Evolutionary conservation across 305 asterid species (phyloP), one percentile per base, ranked within the genome.

Genomic region (Rubia balearica): DNA sequence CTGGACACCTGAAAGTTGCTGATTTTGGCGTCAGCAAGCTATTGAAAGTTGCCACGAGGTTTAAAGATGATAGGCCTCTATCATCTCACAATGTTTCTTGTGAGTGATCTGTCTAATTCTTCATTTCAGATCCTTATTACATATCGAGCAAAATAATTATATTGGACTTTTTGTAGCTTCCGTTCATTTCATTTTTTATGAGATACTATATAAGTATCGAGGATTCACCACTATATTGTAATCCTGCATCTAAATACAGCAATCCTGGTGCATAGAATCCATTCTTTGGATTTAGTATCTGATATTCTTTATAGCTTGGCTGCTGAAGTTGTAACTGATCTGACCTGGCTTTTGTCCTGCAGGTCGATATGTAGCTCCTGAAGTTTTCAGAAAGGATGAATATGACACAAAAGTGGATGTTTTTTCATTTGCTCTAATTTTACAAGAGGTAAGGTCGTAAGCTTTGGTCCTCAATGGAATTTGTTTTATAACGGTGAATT

Each of bases 341-440:
- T 70, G 27, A 64, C 27, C 38, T 42, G 62, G 61, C 17, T 48
- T 71, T 38, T 9, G 13, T 75, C 27, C 68, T 46, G 72, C 86
- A 94, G 97, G 97, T 77, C 90, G 97, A 69, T 94, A 94, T 76
- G 80, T 87, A 75, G 99, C 99, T 81, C 96, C 99, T 0, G 99
- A 94, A 83, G 91, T 89, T 73, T 91, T 83, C 86, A 85, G 77
- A 79, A 83, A 88, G 55, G 95, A 94, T 80, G 99, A 88, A 77
- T 94, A 94, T 64, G 97, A 89, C 79, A 91, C 97, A 7, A 91
- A 91, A 86, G 98, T 88, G 71, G 99, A 94, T 76, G 96, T 94
- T 63, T 94, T 91, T 86, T 94, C 99, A 61, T 94, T 91, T 81
- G 97, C 93, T 24, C 81, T 91, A 67, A 91, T 94, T 72, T 80